Conservation (phyloP, 2,329 filamentous ascomycete genomes). For the Colletotrichum costaricense region DNA sequence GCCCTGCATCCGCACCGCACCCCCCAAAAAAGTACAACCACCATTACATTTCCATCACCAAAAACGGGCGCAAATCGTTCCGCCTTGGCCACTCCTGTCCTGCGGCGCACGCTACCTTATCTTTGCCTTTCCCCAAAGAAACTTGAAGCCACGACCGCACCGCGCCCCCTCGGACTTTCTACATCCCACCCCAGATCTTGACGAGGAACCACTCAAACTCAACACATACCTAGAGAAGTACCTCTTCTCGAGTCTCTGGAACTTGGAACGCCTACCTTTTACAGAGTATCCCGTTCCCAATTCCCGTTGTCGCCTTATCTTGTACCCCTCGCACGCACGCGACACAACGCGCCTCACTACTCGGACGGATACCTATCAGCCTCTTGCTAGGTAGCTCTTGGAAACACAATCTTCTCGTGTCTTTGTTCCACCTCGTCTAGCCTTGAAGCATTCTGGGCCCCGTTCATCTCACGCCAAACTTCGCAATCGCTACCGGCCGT, state of each 20-base stretch:
- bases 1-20: conserved; percentile 19
- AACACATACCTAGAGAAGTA: background rate
- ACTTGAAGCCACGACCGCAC: background rate
- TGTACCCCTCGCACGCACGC: conserved; percentile 19
- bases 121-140: conserved; percentile 11
- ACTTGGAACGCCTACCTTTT: no score
- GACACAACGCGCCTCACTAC: background rate
- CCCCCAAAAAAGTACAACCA: conserved; percentile 9
- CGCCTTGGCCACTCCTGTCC: conserved; percentile 30
- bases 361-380: background rate
- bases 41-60: conserved; percentile 32
- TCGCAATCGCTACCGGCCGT: conserved; percentile 25
- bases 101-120: conserved; percentile 30
- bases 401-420: conserved; percentile 16
- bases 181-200: conserved; percentile 24
- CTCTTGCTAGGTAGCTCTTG: background rate
- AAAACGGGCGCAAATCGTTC: conserved; percentile 36
- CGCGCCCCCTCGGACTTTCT: conserved; percentile 20
- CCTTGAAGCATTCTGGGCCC: conserved; percentile 5
- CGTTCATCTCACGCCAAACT: conserved; percentile 20
- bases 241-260: no score
- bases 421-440: conserved; percentile 19
- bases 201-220: background rate
- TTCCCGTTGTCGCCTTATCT: conserved; percentile 26
- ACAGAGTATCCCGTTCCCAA: background rate